phyloP scores from a whole-genome alignment of 768 basidiomycete species.

The Candolleomyces eurysporus region DNA sequence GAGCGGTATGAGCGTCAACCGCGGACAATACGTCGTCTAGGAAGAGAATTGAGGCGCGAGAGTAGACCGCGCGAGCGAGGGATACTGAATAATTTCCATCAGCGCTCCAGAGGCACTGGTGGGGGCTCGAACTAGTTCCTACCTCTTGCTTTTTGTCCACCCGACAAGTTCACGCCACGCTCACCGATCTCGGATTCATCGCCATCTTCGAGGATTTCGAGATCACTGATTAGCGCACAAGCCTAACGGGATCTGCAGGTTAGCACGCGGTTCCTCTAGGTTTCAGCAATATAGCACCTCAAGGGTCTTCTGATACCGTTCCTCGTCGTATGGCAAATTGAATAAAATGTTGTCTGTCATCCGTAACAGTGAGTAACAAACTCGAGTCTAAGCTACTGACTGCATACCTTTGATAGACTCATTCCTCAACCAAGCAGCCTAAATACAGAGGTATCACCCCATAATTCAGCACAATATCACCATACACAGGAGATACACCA shows the following conservation, averaged over 20 bases:
- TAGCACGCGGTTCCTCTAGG: neutral
- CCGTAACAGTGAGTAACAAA: neutral
- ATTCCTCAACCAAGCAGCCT: conserved; percentile 62
- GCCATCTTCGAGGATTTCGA: conserved; percentile 83
- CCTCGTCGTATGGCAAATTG: conserved; percentile 74
- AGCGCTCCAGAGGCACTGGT: conserved; percentile 46
- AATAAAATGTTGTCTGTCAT: conserved; percentile 70
- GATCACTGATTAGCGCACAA: conserved; percentile 70
- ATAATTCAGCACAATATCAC: neutral
- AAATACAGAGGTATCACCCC: conserved; percentile 13
- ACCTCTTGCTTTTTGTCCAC: conserved; percentile 71
- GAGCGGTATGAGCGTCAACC: conserved; percentile 89
- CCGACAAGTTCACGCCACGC: conserved; percentile 65
- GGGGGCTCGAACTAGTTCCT: neutral
- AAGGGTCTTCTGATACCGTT: conserved; percentile 75
- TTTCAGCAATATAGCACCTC: conserved; percentile 32
- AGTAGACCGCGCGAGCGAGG: conserved; percentile 80
- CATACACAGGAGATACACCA: neutral
- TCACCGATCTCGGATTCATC: conserved; percentile 88
- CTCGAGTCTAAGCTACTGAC: neutral
- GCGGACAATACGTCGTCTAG: conserved; percentile 82
- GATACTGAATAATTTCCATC: conserved; percentile 23
- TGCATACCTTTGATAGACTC: conserved; percentile 53
- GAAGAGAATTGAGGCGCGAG: conserved; percentile 75
- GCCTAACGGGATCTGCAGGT: conserved; percentile 18